phyloP scores from a whole-genome alignment of 352 stramenopile genomes.

The Pythium plurisporium region DNA sequence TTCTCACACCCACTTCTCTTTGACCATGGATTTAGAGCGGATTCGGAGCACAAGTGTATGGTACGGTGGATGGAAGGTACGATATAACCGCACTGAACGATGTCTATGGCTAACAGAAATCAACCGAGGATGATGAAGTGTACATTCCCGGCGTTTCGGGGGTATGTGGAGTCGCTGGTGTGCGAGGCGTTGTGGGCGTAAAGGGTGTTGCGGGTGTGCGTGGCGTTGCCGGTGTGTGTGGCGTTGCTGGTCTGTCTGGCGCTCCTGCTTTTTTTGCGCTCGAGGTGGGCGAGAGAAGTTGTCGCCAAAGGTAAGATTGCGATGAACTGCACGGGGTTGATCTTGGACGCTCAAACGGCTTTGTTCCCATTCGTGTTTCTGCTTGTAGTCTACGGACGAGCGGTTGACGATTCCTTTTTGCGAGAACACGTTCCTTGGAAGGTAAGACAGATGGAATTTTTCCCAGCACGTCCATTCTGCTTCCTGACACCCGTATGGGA shows the following conservation, averaged over 20 bases:
- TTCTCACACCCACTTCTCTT: background rate
- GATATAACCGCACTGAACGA: background rate
- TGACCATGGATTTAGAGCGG: background rate
- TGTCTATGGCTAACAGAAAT: background rate
- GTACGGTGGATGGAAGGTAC: background rate
- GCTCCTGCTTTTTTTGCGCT: background rate
- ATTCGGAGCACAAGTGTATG: background rate
- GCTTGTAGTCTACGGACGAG: no score
- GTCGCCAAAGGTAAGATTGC: background rate
- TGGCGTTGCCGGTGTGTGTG: slow-evolving; percentile 1
- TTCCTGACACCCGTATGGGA: background rate
- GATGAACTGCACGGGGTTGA: background rate
- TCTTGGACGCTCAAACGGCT: background rate
- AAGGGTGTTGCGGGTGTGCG: background rate
- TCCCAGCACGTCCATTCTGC: slow-evolving; percentile 6
- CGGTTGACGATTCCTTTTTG: no score
- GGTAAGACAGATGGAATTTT: slow-evolving; percentile 11
- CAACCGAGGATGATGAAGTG: background rate
- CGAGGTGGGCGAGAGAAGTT: background rate
- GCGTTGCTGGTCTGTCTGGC: background rate
- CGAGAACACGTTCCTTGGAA: slow-evolving; percentile 1
- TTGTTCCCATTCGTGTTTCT: background rate
- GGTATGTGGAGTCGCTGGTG: background rate
- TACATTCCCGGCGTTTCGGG: background rate
- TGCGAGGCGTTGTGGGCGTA: background rate